Base-by-base conservation (phyloP, 129 eudicot species). In the Flaveria brownii region DNA sequence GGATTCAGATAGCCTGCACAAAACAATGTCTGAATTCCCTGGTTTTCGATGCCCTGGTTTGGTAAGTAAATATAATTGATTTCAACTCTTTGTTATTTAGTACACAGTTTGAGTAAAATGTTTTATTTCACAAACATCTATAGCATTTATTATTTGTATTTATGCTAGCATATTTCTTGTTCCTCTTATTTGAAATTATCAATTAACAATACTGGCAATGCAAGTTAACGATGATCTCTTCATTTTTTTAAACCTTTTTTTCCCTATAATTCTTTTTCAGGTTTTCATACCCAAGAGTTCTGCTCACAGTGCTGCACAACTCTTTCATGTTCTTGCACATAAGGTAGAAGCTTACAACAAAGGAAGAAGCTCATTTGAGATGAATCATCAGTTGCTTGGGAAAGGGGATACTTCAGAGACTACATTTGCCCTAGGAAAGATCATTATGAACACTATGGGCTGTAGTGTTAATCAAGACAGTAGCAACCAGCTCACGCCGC, bases 351-450 rank as follows among this genome's bases (percentile, higher is more conserved):
- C 55, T 30, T 74, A 73, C 78, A 50, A 60, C 43, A 55, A 77
- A 51, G 80, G 83, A 60, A 79, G 86, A 76, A 66, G 45, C 17
- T 70, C 77, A 39, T 71, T 84, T 30, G 71, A 82, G 68, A 83
- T 91, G 52, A 46, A 91, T 39, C 75, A 87, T 79, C 54, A 51
- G 9, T 79, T 84, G 55, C 97, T 94, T 52, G 67, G 78, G 70
- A 78, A 73, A 11, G 91, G 97, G 7, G 64, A 87, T 56, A 68
- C 67, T 15, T 16, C 15, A 42, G 90, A 91, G 83, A 73, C 85
- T 39, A 83, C 92, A 82, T 84, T 88, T 80, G 91, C 85, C 26
- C 78, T 91, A 43, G 99, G 99, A 46, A 89, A 89, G 70, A 82
- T 94, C 69, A 87, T 94, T 16, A 36, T 89, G 77, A 84, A 86